Evolutionary conservation across 2,329 filamentous ascomycete species (phyloP).

Genomic region (Nemania bipapillata): DNA sequence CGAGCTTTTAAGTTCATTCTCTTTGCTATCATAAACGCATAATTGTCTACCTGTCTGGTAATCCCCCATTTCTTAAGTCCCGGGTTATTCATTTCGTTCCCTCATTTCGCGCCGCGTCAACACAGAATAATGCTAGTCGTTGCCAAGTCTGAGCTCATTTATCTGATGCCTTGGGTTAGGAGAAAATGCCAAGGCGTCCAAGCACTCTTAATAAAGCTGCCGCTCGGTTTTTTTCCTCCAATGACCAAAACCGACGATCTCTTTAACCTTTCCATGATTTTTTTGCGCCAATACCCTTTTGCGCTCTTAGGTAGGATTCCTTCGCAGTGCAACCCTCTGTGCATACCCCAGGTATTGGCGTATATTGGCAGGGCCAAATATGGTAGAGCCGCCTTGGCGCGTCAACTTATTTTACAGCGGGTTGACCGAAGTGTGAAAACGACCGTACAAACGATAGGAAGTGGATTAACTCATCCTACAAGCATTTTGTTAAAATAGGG

Average conservation of each 20-base stretch:
- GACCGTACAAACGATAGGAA: not conserved
- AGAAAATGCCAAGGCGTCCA: not conserved
- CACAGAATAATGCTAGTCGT: not conserved
- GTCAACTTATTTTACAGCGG: not conserved
- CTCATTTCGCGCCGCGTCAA: not conserved
- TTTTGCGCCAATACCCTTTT: conserved; percentile 34
- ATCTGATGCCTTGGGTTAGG: conserved; percentile 1
- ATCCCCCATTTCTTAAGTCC: too few relatives aligned
- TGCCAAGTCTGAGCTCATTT: conserved; percentile 15
- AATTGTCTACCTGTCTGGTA: too few relatives aligned
- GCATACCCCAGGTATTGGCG: conserved; percentile 31
- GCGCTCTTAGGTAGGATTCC: conserved; percentile 2
- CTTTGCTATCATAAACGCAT: too few relatives aligned
- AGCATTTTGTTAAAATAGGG: not conserved
- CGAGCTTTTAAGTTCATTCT: not conserved
- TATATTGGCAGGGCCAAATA: conserved; percentile 15
- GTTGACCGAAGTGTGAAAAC: not conserved
- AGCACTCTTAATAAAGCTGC: not conserved
- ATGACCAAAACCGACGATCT: not conserved
- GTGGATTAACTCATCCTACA: not conserved
- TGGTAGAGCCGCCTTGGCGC: not conserved
- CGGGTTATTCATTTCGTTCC: not conserved
- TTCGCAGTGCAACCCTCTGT: conserved; percentile 21
- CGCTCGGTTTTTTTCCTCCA: conserved; percentile 27
- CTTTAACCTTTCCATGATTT: not conserved